phyloP scores from a whole-genome alignment of 768 basidiomycete species.

The Tulasnella calospora region DNA sequence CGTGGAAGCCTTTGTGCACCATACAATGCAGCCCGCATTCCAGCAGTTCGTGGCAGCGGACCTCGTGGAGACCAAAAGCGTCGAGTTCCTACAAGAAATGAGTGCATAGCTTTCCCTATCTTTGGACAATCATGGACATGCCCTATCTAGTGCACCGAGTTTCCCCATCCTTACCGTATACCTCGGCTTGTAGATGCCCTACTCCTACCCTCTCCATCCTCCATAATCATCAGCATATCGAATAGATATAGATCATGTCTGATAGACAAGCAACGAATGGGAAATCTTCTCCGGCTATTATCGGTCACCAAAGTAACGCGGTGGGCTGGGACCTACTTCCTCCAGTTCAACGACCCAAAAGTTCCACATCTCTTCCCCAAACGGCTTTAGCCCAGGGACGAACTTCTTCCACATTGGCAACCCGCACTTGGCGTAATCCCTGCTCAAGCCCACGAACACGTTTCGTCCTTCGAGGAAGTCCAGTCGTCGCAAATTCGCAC shows the following conservation, averaged over 20 bases:
- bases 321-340: background rate
- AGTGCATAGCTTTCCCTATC: background rate
- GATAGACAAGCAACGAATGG: background rate
- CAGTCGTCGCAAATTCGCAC: background rate
- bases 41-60: background rate
- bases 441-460: background rate
- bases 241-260: background rate
- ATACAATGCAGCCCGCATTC: background rate
- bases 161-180: no score
- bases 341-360: background rate
- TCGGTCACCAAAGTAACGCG: background rate
- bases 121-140: background rate
- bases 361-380: constrained; percentile 1
- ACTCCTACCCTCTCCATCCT: background rate
- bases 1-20: background rate
- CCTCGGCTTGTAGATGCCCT: background rate
- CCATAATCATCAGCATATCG: background rate
- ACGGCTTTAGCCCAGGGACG: background rate
- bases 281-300: background rate
- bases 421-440: background rate
- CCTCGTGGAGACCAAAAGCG: background rate
- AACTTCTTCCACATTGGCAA: background rate
- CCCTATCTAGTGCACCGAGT: no score
- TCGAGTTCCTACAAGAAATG: background rate
- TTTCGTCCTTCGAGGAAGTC: constrained; percentile 1